Conservation (phyloP, 139 green algal genomes). For the Eudorina sp. region DNA sequence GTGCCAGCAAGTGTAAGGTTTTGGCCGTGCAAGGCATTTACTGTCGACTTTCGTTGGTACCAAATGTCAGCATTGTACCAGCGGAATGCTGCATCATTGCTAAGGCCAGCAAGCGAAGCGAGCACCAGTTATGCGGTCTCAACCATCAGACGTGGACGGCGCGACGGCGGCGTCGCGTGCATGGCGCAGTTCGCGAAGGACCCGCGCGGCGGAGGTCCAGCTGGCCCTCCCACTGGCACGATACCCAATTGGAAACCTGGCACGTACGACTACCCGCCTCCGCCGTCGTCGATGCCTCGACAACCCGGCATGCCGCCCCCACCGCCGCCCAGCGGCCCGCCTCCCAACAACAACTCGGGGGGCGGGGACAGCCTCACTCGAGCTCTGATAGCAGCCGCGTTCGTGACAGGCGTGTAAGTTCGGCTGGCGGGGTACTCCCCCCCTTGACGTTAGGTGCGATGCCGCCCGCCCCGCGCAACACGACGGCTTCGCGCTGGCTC, state of each 20-base stretch:
- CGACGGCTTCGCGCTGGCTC: not conserved
- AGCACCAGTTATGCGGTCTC: not conserved
- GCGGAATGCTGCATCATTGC: not conserved
- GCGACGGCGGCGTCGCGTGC: not conserved
- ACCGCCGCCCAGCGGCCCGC: not conserved
- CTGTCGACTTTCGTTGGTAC: no score
- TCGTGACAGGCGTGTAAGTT: constrained; percentile 39
- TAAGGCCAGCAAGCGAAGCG: not conserved
- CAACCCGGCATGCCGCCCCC: constrained; percentile 6
- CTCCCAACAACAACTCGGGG: constrained; percentile 26
- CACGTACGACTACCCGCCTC: constrained; percentile 36
- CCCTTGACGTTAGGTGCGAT: no score
- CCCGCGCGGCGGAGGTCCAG: not conserved
- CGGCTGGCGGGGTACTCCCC: no score
- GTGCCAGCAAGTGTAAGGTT: no score
- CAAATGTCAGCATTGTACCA: not conserved
- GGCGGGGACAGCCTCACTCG: constrained; percentile 21
- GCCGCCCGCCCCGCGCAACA: not conserved
- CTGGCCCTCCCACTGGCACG: constrained; percentile 8
- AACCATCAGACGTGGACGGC: not conserved
- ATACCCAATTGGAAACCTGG: constrained; percentile 17
- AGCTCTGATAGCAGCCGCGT: constrained; percentile 19
- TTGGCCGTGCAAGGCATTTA: no score
- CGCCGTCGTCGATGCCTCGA: not conserved
- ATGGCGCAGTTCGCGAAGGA: constrained; percentile 23